These are phyloP conservation scores for Gynochthodes officinalis DNA, from an alignment of 257 asterid genomes.

Conservation along the genomic window DNA sequence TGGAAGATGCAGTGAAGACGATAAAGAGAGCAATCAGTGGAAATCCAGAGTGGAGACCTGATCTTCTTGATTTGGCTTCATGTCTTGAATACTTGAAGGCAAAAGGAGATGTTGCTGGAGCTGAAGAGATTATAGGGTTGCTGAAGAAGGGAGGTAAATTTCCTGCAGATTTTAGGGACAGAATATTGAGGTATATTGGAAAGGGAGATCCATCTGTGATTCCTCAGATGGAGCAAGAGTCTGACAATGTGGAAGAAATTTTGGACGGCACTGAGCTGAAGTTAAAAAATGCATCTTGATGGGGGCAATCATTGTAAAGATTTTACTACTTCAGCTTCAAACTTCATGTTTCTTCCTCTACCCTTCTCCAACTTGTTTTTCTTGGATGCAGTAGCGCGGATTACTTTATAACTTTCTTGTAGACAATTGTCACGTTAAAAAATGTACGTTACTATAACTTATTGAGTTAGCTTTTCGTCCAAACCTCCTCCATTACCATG, in stretches of 20 bases:
- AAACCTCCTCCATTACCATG: no score
- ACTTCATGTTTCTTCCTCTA: no score
- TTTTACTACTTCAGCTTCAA: not conserved
- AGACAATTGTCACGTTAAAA: no score
- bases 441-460: no score
- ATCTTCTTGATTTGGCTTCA: constrained; percentile 26
- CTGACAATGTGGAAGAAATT: not conserved
- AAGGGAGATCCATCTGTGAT: constrained; percentile 16
- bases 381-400: no score
- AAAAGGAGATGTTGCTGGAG: constrained; percentile 33
- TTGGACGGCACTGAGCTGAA: not conserved
- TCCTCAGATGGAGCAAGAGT: constrained; percentile 7
- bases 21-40: constrained; percentile 24
- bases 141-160: constrained; percentile 28
- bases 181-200: constrained; percentile 17
- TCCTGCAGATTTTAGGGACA: constrained; percentile 26
- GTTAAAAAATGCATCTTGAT: not conserved
- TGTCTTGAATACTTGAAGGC: constrained; percentile 41
- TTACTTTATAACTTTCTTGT: no score
- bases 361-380: no score
- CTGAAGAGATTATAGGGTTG: constrained; percentile 27
- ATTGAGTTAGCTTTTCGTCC: no score
- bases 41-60: constrained; percentile 23
- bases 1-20: constrained; percentile 44
- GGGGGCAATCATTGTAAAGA: not conserved